These are phyloP conservation scores for Benincasa hispida DNA, from an alignment of 306 rosid species.

Conservation along the genomic window DNA sequence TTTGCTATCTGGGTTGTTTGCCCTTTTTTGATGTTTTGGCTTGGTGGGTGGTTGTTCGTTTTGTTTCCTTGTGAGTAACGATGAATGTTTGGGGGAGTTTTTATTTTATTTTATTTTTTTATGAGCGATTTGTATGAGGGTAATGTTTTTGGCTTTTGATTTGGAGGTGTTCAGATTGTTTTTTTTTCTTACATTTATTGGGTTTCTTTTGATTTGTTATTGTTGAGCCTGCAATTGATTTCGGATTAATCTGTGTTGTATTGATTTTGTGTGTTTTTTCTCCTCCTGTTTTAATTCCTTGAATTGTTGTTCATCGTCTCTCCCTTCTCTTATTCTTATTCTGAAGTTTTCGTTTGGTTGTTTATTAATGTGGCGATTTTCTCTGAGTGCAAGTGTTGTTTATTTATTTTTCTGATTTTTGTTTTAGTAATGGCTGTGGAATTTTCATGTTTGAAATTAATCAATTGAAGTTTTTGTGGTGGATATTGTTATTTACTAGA, in stretches of 20 bases:
- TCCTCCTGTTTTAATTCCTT: background rate
- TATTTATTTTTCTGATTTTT: background rate
- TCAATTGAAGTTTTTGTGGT: background rate
- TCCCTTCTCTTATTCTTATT: background rate
- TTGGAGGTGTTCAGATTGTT: background rate
- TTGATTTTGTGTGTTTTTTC: background rate
- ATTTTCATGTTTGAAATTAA: background rate
- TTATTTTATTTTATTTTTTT: background rate
- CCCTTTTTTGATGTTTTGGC: constrained; percentile 6
- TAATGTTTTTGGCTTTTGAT: background rate
- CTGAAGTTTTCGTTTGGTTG: background rate
- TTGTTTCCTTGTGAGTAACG: background rate
- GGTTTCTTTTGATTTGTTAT: background rate
- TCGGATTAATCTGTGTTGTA: background rate
- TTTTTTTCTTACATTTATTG: background rate
- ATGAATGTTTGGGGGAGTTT: background rate
- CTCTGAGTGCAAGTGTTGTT: background rate
- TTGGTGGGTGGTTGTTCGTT: background rate
- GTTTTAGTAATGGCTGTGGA: background rate
- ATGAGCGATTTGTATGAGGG: background rate
- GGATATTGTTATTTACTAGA: background rate
- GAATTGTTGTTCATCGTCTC: background rate
- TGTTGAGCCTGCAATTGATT: background rate
- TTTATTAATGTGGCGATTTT: background rate
- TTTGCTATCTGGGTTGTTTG: background rate